A percentile compares a stretch with the other conserved stretches of the same genome.
Conservation (phyloP, 1,284 basidiomycete species). For the Stereum hirsutum region DNA sequence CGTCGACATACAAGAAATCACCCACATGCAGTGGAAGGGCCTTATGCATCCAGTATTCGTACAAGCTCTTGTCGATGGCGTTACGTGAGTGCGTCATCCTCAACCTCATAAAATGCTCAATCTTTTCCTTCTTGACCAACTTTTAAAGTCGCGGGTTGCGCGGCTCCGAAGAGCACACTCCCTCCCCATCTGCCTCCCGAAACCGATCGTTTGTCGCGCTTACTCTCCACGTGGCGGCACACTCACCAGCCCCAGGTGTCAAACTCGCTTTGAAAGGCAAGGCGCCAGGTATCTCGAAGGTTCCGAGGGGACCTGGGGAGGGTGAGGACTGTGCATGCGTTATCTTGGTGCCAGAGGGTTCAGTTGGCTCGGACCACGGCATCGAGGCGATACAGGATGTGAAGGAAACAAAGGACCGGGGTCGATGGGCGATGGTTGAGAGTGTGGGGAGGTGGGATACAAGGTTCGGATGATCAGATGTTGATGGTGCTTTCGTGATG, state of each 20-base stretch:
- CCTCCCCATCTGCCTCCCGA: too few species aligned
- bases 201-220: slow-evolving; percentile 9
- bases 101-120: too few species aligned
- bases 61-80: slow-evolving; percentile 32
- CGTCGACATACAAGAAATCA: slow-evolving; percentile 32
- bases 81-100: slow-evolving; percentile 25
- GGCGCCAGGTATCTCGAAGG: too few species aligned
- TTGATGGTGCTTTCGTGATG: neutral
- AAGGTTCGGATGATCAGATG: slow-evolving; percentile 32
- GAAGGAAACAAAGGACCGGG: too few species aligned
- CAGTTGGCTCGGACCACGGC: neutral
- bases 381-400: slow-evolving; percentile 6
- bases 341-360: slow-evolving; percentile 17
- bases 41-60: slow-evolving; percentile 43
- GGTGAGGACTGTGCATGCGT: slow-evolving; percentile 45
- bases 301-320: too few species aligned
- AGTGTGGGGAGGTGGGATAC: slow-evolving; percentile 39
- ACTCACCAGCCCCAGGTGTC: slow-evolving; percentile 12
- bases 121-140: too few species aligned
- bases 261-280: too few species aligned
- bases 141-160: too few species aligned
- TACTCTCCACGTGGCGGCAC: slow-evolving; percentile 8
- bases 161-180: too few species aligned
- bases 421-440: slow-evolving; percentile 34
- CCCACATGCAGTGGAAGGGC: slow-evolving; percentile 50